These are phyloP conservation scores for Globisporangium radiosum DNA, from an alignment of 352 stramenopile genomes.

Conservation along the genomic window DNA sequence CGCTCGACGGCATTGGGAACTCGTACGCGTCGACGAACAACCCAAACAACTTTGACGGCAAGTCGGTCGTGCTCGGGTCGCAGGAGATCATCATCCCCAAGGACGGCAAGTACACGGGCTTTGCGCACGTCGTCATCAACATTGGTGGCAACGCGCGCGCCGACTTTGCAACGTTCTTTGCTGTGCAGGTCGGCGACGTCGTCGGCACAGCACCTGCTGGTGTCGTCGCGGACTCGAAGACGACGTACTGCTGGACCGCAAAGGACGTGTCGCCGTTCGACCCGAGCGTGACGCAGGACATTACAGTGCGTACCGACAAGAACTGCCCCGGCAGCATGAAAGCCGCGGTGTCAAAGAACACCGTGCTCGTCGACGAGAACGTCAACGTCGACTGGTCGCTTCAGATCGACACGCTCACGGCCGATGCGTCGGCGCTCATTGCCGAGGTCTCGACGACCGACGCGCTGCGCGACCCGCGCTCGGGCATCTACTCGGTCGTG, in stretches of 20 bases:
- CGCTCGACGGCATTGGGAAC: slow-evolving; percentile 31
- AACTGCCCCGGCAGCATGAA: slow-evolving; percentile 68
- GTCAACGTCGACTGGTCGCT: slow-evolving; percentile 59
- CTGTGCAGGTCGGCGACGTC: slow-evolving; percentile 61
- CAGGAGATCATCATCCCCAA: slow-evolving; percentile 65
- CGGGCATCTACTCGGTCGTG: slow-evolving; percentile 51
- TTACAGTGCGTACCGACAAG: slow-evolving; percentile 54
- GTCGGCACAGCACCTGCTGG: slow-evolving; percentile 37
- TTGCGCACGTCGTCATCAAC: slow-evolving; percentile 61
- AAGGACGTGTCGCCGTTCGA: slow-evolving; percentile 58
- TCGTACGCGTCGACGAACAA: slow-evolving; percentile 68
- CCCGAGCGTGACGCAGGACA: slow-evolving; percentile 33
- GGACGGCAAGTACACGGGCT: slow-evolving; percentile 76
- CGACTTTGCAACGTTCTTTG: slow-evolving; percentile 79
- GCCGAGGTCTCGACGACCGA: slow-evolving; percentile 56
- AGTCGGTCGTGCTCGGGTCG: slow-evolving; percentile 51
- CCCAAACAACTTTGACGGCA: slow-evolving; percentile 52
- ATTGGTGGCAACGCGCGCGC: slow-evolving; percentile 54
- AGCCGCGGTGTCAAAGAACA: slow-evolving; percentile 44
- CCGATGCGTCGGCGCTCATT: slow-evolving; percentile 47
- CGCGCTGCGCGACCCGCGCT: slow-evolving; percentile 44
- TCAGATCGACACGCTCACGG: slow-evolving; percentile 44
- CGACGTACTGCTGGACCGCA: slow-evolving; percentile 71
- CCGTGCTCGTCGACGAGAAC: slow-evolving; percentile 37
- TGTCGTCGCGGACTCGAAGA: slow-evolving; percentile 53